Base-by-base conservation (phyloP, 148 eudicot species). In the Nyssa sinensis region DNA sequence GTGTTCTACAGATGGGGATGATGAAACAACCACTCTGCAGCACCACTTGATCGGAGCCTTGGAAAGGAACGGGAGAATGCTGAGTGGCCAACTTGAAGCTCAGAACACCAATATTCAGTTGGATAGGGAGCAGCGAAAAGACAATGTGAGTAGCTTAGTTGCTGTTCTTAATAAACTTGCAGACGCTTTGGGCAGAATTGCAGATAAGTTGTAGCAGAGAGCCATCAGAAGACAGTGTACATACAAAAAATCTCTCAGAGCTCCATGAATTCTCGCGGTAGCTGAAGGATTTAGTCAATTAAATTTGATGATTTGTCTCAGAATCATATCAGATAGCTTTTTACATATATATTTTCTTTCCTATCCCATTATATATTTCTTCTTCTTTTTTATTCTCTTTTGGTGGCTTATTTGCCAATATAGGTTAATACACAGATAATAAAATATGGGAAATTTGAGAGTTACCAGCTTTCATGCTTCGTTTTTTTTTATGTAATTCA, bases 171-270 rank as follows among this genome's bases (percentile, higher is more conserved):
- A 82, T 80, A 94, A 90, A 79, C 86, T 94, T 55, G 98, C 97
- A 33, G 96, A 90, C 85, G 91, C 98, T 47, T 62, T 94, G 71
- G 92, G 92, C 53, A 87, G 85, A 73, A 92, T 94, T 35, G 98
- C 98, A n/a, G 98, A 94, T 82, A 94, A 92, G 83, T 74, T 94
- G 66, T 91, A 91, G 91, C 64, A 57, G 11, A 39, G 24, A 71
- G 55, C 7, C 24, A 55, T 4, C 59, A 31, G 34, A 59, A 29
- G 70, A 53, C n/a, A 61, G 35, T 74, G 81, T 75, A 70, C 73
- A 65, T 84, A 71, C 55, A 60, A 49, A 4, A 53, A 29, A 7
- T 59, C 37, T 58, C 58, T 62, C 73, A 24, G 35, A 69, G 59
- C 60, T 34, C 51, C 55, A 39, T 7, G 51, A 21, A 67, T 69